Base-by-base conservation (phyloP, 805 yeast genomes). In the Helenozyma rhizophorensis region DNA sequence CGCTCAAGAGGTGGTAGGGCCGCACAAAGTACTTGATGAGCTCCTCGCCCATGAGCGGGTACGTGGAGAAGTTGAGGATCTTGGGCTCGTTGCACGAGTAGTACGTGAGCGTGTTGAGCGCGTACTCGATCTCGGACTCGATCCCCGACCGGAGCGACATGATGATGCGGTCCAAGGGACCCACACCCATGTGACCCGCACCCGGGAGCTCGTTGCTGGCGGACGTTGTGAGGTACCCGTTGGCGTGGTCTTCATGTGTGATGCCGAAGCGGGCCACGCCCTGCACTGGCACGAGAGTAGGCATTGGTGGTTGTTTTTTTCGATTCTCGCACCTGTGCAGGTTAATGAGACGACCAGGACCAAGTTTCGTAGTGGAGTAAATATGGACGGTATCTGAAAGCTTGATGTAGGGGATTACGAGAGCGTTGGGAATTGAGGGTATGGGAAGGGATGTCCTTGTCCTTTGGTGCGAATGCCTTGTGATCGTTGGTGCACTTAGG, bases 111-210 rank as follows among this genome's bases (percentile, higher is more conserved):
- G 78, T 74, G 28, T 72, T 68, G 35, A 85, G 58, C 4, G 90
- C 81, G 79, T 88, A 83, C 46, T 75, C 77, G 15, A 81, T 69
- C 52, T 87, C 96, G 21, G 72, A 69, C 12, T 68, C 74, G 15
- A 86, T 58, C 1, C 79, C 82, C 13, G 82, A 73, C 39, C 70
- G 67, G 39, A 87, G 69, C 4, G 93, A 78, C 78, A 87, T 71
- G 43, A 71, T 70, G 48, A 87, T 76, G 40, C 96, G 70, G 9
- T 72, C 70, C 42, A 80, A 57, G 33, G 77, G 76, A 28, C 78
- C 77, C 4, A 76, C 72, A 11, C 95, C 95, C 40, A 69, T 68
- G 34, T 64, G 61, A 29, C 56, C 56, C 17, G 49, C 39, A 14
- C 59, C 59, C 28, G 34, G 42, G 14, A 40, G 28, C 17, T 42